Evolutionary conservation across 371 early-diverging fungal species (phyloP).

Genomic region (Coemansia sp.): DNA sequence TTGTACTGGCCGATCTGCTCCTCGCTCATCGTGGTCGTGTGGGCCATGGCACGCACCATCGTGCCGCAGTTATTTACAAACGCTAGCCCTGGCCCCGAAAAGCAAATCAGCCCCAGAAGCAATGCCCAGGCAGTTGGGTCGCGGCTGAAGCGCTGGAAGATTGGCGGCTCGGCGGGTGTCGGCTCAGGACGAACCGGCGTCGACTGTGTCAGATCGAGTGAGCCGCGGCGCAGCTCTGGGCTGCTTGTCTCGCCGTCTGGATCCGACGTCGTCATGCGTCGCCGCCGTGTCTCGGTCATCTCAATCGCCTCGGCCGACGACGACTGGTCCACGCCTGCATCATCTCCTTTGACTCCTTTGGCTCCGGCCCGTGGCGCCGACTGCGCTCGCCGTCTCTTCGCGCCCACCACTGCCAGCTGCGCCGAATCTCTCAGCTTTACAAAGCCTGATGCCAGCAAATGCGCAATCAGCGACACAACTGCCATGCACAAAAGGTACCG

Average conservation of each 20-base stretch:
- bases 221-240: not conserved
- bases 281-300: constrained; percentile 37
- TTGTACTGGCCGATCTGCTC: constrained; percentile 47
- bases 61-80: constrained; percentile 54
- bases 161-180: constrained; percentile 1
- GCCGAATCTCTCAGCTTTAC: constrained; percentile 17
- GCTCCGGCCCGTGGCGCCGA: not conserved
- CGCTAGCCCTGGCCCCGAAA: constrained; percentile 49
- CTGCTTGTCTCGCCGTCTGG: not conserved
- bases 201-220: not conserved
- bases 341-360: not conserved
- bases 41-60: constrained; percentile 48
- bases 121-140: constrained; percentile 50
- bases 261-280: constrained; percentile 31
- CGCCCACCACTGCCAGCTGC: not conserved
- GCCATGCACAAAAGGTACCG: constrained; percentile 49
- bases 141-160: constrained; percentile 18
- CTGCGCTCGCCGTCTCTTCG: constrained; percentile 14
- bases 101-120: constrained; percentile 48
- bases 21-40: constrained; percentile 18
- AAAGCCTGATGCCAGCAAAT: constrained; percentile 35
- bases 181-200: not conserved
- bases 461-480: constrained; percentile 23
- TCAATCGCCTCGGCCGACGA: constrained; percentile 20
- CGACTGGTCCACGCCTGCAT: no score